Conservation (phyloP, 2,329 filamentous ascomycete genomes). For the Elsinoe fawcettii region DNA sequence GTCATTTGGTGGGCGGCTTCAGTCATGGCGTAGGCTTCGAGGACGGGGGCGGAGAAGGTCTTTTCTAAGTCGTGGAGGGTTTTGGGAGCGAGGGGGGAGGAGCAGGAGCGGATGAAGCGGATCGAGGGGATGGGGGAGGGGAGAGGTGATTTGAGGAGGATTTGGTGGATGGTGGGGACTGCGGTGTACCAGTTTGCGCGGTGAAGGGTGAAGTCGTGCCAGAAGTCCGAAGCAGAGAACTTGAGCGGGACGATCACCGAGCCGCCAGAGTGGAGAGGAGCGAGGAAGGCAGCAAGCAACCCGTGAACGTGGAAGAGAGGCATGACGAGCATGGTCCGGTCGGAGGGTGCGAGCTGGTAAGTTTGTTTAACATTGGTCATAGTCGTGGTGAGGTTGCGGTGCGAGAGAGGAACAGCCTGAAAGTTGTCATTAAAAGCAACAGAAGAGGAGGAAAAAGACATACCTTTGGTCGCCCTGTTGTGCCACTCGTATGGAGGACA, state of each 20-base stretch:
- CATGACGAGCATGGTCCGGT: constrained; percentile 83
- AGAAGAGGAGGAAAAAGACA: constrained; percentile 60
- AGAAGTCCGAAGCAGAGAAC: constrained; percentile 79
- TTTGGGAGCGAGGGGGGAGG: constrained; percentile 73
- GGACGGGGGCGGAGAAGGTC: constrained; percentile 67
- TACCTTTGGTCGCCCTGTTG: constrained; percentile 77
- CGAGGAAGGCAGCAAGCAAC: constrained; percentile 73
- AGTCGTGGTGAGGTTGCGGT: constrained; percentile 70
- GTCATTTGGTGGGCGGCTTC: constrained; percentile 84
- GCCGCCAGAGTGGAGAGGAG: constrained; percentile 65
- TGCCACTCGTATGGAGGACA: constrained; percentile 76
- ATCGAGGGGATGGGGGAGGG: constrained; percentile 64
- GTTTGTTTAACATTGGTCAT: constrained; percentile 66
- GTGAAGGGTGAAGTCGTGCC: constrained; percentile 65
- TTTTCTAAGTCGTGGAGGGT: constrained; percentile 72
- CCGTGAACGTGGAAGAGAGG: constrained; percentile 86
- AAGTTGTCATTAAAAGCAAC: not conserved
- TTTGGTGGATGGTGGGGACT: constrained; percentile 88
- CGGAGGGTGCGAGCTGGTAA: constrained; percentile 61
- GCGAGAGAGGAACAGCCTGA: constrained; percentile 71
- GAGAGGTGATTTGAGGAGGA: constrained; percentile 65
- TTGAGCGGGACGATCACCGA: constrained; percentile 70
- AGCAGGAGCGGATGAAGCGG: constrained; percentile 82
- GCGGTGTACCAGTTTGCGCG: constrained; percentile 87
- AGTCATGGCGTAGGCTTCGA: constrained; percentile 90